These are phyloP conservation scores for Drosera spatulata DNA, from an alignment of 179 eudicot genomes.

Conservation along the genomic window DNA sequence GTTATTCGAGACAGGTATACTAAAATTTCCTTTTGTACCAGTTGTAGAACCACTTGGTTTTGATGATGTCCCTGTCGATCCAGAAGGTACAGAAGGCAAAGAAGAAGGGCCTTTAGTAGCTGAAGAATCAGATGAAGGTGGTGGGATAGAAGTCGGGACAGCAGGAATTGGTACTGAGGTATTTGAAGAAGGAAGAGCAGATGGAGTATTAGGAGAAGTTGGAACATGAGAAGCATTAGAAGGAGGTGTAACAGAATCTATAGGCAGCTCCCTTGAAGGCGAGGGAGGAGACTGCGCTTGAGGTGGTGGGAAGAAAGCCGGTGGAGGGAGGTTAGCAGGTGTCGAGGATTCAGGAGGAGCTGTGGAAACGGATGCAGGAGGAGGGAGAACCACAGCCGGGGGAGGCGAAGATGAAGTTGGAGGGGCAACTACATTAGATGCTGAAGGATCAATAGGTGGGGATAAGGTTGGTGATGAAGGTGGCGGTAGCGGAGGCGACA, in stretches of 20 bases:
- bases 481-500: slow-evolving; percentile 13
- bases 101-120: slow-evolving; percentile 11
- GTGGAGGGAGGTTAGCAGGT: slow-evolving; percentile 15
- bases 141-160: slow-evolving; percentile 11
- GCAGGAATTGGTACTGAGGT: slow-evolving; percentile 11
- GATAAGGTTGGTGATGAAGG: slow-evolving; percentile 27
- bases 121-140: background rate
- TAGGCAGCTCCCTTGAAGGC: too few relatives aligned
- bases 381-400: slow-evolving; percentile 13
- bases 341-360: slow-evolving; percentile 17
- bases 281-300: slow-evolving; percentile 13
- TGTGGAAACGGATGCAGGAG: slow-evolving; percentile 21
- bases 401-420: slow-evolving; percentile 13
- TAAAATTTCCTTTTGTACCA: slow-evolving; percentile 8
- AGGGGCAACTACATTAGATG: slow-evolving; percentile 10
- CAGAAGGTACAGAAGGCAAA: slow-evolving; percentile 8
- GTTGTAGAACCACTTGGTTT: slow-evolving; percentile 6
- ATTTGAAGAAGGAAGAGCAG: slow-evolving; percentile 2
- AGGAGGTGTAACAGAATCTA: background rate
- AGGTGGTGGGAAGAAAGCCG: background rate
- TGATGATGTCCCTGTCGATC: slow-evolving; percentile 19
- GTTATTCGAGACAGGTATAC: background rate
- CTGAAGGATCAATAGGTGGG: background rate
- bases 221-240: slow-evolving; percentile 11
- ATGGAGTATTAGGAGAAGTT: too few relatives aligned